Evolutionary conservation across 148 eudicot genomes (phyloP), one percentile per base, ranked within the genome.

Genomic region (Rheum nobile): DNA sequence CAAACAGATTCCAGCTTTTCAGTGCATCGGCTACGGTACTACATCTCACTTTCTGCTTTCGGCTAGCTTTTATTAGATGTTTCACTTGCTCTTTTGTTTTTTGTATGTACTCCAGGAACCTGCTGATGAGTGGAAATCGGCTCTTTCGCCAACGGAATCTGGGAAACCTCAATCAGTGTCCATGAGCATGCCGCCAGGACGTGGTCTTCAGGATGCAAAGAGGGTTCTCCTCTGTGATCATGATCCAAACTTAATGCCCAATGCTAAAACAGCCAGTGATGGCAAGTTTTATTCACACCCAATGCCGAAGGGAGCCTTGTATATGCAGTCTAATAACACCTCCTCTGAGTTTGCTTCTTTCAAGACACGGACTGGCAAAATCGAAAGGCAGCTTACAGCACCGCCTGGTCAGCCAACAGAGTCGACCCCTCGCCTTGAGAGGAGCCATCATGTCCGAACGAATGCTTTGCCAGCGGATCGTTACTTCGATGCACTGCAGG

Each of bases 111-210:
- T 13, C 70, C 31, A 86, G 92, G 93, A 57, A 77, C 68, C 77
- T 48, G 81, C 11, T 8, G 79, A 57, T 43, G 16, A 28, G 6
- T 59, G 57, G 72, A 71, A 67, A 21, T 72, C 63, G 7, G 12
- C 28, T 61, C n/a, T 13, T 55, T 48, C 14, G 14, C 8, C 71
- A 42, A 73, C 41, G 4, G 77, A 71, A 61, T 44, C 72, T 6
- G 77, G 55, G 17, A 77, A 81, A 70, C 75, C 41, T 44, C 83
- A 84, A 14, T 76, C 88, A 10, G 76, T 84, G 63, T 87, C 96
- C 17, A 82, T 86, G 11, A 93, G 98, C 81, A 81, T 93, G 94
- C 94, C 94, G 43, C 79, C 88, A 52, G 83, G 77, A 77, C 77
- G 59, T 16, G 77, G 81, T 41, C 13, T 42, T 31, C 83, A 78